These are phyloP conservation scores for Skeletonema potamos DNA, from an alignment of 108 stramenopile species.

Conservation along the genomic window DNA sequence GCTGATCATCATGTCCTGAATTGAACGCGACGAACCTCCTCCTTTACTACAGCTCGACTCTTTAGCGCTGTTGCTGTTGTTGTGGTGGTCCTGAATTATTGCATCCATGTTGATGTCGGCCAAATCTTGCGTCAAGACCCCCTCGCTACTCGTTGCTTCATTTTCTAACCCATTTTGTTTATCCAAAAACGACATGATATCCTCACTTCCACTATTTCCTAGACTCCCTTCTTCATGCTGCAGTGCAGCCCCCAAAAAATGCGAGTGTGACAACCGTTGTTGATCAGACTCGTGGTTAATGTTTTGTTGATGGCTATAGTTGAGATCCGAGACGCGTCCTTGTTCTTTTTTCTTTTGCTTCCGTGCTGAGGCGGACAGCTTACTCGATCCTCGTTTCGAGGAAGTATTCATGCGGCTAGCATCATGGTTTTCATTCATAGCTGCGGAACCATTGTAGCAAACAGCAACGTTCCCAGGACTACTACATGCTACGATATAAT, in stretches of 20 bases:
- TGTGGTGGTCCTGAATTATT: neutral
- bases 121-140: neutral
- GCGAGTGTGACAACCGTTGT: neutral
- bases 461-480: too few relatives aligned
- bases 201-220: neutral
- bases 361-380: neutral
- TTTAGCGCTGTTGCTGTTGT: neutral
- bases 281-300: neutral
- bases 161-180: neutral
- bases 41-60: neutral
- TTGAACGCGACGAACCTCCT: neutral
- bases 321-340: neutral
- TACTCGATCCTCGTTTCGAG: neutral
- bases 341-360: neutral
- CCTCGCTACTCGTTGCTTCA: neutral
- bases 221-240: neutral
- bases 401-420: neutral
- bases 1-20: neutral
- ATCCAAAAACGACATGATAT: neutral
- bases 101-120: neutral
- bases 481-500: too few relatives aligned
- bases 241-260: neutral
- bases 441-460: too few relatives aligned
- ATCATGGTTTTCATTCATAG: neutral
- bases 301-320: neutral